phyloP scores from a whole-genome alignment of 306 rosid species.

The Malus domestica region ASM211411v1 NC_041803.1:50792001-50792500 shows the following conservation, averaged over 20 bases:
- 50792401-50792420: too few relatives aligned
- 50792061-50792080: too few relatives aligned
- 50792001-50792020: background rate
- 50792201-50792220: background rate
- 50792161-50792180: background rate
- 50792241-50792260: background rate
- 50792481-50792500: too few relatives aligned
- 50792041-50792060: background rate
- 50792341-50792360: background rate
- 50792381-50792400: too few relatives aligned
- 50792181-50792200: background rate
- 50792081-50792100: background rate
- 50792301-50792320: background rate
- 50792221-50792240: background rate
- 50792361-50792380: background rate
- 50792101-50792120: too few relatives aligned
- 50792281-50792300: background rate
- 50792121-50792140: too few relatives aligned
- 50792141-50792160: background rate
- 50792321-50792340: background rate
- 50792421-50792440: too few relatives aligned
- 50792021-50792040: background rate
- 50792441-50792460: too few relatives aligned
- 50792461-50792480: too few relatives aligned
- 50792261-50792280: too few relatives aligned